Evolutionary conservation across 1,284 basidiomycete species (phyloP), one percentile per base, ranked within the genome.

Genomic region (Xanthoconium separans): DNA sequence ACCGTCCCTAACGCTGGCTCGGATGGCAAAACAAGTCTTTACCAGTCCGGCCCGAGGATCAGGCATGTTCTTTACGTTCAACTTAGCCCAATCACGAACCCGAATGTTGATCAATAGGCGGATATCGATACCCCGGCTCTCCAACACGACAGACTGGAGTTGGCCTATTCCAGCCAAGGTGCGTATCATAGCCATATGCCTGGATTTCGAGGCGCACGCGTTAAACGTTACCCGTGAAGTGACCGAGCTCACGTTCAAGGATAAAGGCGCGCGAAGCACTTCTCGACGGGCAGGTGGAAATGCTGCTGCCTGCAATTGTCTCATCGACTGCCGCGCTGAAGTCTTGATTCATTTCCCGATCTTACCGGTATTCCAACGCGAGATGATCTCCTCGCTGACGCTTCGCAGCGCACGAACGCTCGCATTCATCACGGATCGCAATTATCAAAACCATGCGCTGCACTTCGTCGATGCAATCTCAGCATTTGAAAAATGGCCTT

Each of bases 341-440:
- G 77, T 84, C 42, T 85, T 84, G 83, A 80, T 76, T 4, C 78
- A 82, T 3, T 85, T 82, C 60, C 83, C 84, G 0, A 82, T 85
- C 11, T 60, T 81, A 0, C 73, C 83, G 1, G 81, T 81, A 0
- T 74, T 86, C 30, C 74, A 74, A 40, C 73, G 80, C 6, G 71
- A 77, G 34, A 78, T 76, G 0, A 75, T 79, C 18, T 68, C 71
- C 0, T 70, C 74, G 0, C 72, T 70, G 3, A 58, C 62, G 24
- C 59, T 62, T 6, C 61, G 74, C 27, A 60, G 63, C 13, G 56
- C 56, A 4, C 72, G 68, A 18, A 68, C 65, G 2, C 65, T 80
- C 11, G 61, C 72, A 1, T 84, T 84, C 52, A 69, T 80, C n/a
- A 76, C 81, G 0, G 66, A 74, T 51, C 60, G 62, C 1, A 61